Evolutionary conservation across 768 basidiomycete genomes (phyloP), one percentile per base, ranked within the genome.

Genomic region (Mycena metata): DNA sequence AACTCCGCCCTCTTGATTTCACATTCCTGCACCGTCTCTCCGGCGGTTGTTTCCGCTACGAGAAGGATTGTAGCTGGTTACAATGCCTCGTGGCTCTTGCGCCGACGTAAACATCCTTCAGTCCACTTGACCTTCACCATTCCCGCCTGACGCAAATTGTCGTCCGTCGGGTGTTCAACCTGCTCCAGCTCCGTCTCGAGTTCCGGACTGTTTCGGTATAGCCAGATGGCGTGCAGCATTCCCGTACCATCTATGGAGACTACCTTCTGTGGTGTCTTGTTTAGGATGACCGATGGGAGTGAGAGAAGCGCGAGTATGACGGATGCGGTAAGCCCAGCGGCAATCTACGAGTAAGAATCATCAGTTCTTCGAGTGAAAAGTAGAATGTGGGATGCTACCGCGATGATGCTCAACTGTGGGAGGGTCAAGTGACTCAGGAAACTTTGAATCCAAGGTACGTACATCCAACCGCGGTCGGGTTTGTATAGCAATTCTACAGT

Each of bases 351-450:
- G 21, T 16, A 21, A 0, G 11, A 52, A 41, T 52, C 1, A 26
- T 36, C 19, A 43, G 42, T 24, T 15, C 1, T 11, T 43, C 16
- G 7, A 9, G 8, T 1, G 30, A 5, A 2, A 33, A 39, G 39
- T 5, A 33, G n/a, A 43, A 6, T 35, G 15, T 35, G 13, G 15
- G 41, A 5, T 26, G 12, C 15, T 35, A 60, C 58, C n/a, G 58
- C 58, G 21, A 60, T 60, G 1, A 47, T 60, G 35, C 58, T 60
- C 58, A 60, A 16, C 58, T 60, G 45, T 16, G n/a, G 15, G 39
- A 39, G 11, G 24, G 45, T 26, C 10, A 24, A 0, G 16, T 36
- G 3, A 3, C 2, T 47, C 1, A 47, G 43, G 5, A 9, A 4
- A 35, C 17, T 8, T 8, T 2, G n/a, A 17, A 21, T 11, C 13